Evolutionary conservation across 2,329 filamentous ascomycete species (phyloP).

Genomic region (Apiospora malaysiana): DNA sequence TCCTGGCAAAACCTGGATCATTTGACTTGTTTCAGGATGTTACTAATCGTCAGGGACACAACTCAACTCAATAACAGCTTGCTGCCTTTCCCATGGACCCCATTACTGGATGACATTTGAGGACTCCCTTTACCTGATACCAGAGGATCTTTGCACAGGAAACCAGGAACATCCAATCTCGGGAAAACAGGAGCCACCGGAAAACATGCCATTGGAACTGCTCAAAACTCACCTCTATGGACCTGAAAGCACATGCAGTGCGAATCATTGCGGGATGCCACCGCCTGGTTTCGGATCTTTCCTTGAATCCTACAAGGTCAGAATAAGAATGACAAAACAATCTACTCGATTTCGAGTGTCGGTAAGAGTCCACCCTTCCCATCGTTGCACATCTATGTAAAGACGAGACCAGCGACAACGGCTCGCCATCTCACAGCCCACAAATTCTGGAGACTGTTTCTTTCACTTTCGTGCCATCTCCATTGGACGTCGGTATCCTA

Average conservation of each 20-base stretch:
- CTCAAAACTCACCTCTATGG: not conserved
- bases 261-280: not conserved
- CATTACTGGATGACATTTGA: constrained; percentile 1
- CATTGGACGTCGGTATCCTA: not conserved
- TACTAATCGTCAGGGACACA: constrained; percentile 5
- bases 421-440: not conserved
- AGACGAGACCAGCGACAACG: not conserved
- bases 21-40: constrained; percentile 19
- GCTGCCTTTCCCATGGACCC: not conserved
- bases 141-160: constrained; percentile 7
- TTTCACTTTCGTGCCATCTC: not conserved
- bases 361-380: constrained; percentile 12
- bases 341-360: constrained; percentile 4
- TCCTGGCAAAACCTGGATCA: constrained; percentile 19
- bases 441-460: not conserved
- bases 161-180: not conserved
- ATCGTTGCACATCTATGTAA: not conserved
- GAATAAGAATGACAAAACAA: not conserved
- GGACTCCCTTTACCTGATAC: constrained; percentile 11
- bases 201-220: not conserved
- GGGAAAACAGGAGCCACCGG: constrained; percentile 5
- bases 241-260: constrained; percentile 10
- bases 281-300: not conserved
- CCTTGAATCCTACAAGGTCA: constrained; percentile 1
- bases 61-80: not conserved